These are phyloP conservation scores for Lophiostoma macrostomum DNA, from an alignment of 495 filamentous ascomycete species.

Conservation along the genomic window DNA sequence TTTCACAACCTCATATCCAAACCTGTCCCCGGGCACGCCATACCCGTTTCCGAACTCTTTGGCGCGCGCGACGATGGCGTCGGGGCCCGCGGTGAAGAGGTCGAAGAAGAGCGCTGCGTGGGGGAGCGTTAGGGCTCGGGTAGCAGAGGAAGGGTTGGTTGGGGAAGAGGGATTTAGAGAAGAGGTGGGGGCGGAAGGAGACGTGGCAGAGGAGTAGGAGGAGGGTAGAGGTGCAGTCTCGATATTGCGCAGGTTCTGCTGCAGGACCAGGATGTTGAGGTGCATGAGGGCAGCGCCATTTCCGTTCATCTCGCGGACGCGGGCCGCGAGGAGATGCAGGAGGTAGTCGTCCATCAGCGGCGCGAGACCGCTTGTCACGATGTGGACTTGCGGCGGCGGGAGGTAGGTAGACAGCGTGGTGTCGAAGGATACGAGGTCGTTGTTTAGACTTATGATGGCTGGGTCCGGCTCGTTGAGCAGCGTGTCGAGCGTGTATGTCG, in stretches of 20 bases:
- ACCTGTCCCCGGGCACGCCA: slow-evolving; percentile 48
- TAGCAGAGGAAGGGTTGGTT: too few relatives aligned
- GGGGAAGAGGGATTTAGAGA: too few relatives aligned
- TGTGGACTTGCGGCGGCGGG: slow-evolving; percentile 50
- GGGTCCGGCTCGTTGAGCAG: slow-evolving; percentile 76
- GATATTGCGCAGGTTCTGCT: slow-evolving; percentile 93
- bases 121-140: too few relatives aligned
- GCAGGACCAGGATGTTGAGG: slow-evolving; percentile 87
- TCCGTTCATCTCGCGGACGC: slow-evolving; percentile 68
- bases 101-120: slow-evolving; percentile 74
- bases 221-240: slow-evolving; percentile 52
- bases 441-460: slow-evolving; percentile 71
- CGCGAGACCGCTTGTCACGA: slow-evolving; percentile 60
- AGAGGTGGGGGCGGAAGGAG: too few relatives aligned
- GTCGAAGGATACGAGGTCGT: slow-evolving; percentile 77
- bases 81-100: slow-evolving; percentile 73
- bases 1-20: slow-evolving; percentile 81
- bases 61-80: slow-evolving; percentile 49
- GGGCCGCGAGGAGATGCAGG: slow-evolving; percentile 55
- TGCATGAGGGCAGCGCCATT: slow-evolving; percentile 77
- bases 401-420: slow-evolving; percentile 72
- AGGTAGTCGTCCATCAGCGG: slow-evolving; percentile 68
- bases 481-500: slow-evolving; percentile 66
- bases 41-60: slow-evolving; percentile 35
- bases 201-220: too few relatives aligned